These are phyloP conservation scores for Ogataea naganishii DNA, from an alignment of 805 yeast genomes.

Conservation along the genomic window DNA sequence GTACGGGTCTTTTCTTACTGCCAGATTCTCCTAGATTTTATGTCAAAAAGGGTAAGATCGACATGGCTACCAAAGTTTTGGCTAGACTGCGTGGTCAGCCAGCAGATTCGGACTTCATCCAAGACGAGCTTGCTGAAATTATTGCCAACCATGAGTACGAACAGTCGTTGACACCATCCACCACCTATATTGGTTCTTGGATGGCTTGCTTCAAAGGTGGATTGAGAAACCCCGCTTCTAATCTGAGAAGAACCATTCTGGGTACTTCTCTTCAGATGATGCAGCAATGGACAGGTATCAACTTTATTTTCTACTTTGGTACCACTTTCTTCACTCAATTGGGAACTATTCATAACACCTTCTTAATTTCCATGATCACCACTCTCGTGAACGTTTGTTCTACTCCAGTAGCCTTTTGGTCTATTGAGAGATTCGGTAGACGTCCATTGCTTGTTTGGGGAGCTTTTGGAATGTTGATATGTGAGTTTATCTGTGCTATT, in stretches of 20 bases:
- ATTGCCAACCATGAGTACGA: constrained; percentile 44
- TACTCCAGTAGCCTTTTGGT: constrained; percentile 46
- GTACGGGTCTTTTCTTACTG: constrained; percentile 52
- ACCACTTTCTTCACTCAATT: constrained; percentile 53
- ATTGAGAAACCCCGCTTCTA: constrained; percentile 25
- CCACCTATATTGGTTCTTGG: constrained; percentile 32
- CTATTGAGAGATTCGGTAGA: constrained; percentile 55
- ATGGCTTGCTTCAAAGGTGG: constrained; percentile 34
- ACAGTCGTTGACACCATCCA: constrained; percentile 22
- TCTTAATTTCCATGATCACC: constrained; percentile 43
- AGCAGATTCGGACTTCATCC: constrained; percentile 33
- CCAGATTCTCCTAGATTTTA: constrained; percentile 75
- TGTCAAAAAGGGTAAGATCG: constrained; percentile 46
- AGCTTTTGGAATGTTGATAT: constrained; percentile 38
- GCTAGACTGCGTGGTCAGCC: constrained; percentile 47
- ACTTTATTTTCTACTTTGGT: constrained; percentile 69
- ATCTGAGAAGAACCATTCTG: constrained; percentile 33
- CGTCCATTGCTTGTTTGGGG: constrained; percentile 40
- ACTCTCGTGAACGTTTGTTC: constrained; percentile 43
- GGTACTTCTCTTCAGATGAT: constrained; percentile 38
- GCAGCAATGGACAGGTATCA: constrained; percentile 75
- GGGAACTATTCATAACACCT: constrained; percentile 38
- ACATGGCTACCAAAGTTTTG: constrained; percentile 49
- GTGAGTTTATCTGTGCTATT: constrained; percentile 52
- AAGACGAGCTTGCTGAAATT: constrained; percentile 43